Base-by-base conservation (phyloP, 129 eudicot genomes). In the Centella asiatica region DNA sequence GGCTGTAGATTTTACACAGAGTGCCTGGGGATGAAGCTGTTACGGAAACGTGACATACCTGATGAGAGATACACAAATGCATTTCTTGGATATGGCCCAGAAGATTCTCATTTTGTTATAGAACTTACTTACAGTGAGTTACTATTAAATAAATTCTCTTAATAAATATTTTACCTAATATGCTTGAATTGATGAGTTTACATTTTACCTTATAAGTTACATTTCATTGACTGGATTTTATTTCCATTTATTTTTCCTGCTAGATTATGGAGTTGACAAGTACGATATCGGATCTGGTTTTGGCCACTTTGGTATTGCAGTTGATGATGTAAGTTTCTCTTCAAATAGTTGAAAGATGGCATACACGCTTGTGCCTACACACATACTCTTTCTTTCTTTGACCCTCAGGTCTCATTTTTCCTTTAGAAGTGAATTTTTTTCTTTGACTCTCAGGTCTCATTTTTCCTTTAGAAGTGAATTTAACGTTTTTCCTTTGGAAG, bases 51-150 rank as follows among this genome's bases (percentile, higher is more conserved):
- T 61, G 99, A 93, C 76, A 84, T 93, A 73, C 96, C 96, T 3
- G 99, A 87, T 76, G 99, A 93, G 76, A 87, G 77, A 84, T 93
- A 93, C 70, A 82, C 96, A 51, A 93, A 93, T 78, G 96, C 96
- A 4, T 93, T 93, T 76, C 99, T 93, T 62, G 99, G 99, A 72
- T 93, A 84, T 76, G 96, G 99, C 47, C 99, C 96, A 25, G 96
- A 93, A 80, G 99, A 93, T 74, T 93, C 99, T 66, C 96, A 93
- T 71, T 93, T 93, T 49, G 96, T 85, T 29, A 82, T 93, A 62
- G 99, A 93, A 72, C 88, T 93, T 63, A 93, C 99, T 42, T 93
- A 93, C 85, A 93, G 99, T 84, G 82, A 82, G 77, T 39, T 58
- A 47, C 18, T 57, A 31, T 45, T 1, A 29, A 32, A 44, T 9